Conservation (phyloP, 352 stramenopile genomes). For the Globisporangium nagaii region DNA sequence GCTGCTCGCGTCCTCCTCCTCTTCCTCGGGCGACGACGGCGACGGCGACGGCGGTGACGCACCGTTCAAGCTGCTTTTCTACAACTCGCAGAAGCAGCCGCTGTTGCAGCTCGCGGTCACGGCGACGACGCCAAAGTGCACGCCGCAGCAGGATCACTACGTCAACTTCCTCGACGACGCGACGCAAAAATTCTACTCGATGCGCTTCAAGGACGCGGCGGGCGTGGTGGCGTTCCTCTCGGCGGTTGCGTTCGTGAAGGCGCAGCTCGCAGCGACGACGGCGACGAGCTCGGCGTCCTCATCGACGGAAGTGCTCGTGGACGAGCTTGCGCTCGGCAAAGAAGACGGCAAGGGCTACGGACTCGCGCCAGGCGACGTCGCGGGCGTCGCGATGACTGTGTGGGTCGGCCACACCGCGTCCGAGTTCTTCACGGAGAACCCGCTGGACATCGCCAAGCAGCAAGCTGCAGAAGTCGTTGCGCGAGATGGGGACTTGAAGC, state of each 20-base stretch:
- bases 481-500: slow-evolving; percentile 29
- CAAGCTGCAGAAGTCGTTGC: slow-evolving; percentile 16
- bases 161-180: slow-evolving; percentile 56
- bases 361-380: slow-evolving; percentile 37
- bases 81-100: slow-evolving; percentile 66
- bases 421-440: slow-evolving; percentile 50
- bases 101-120: slow-evolving; percentile 40
- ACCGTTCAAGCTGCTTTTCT: slow-evolving; percentile 60
- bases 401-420: slow-evolving; percentile 32
- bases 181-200: slow-evolving; percentile 56
- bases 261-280: slow-evolving; percentile 31
- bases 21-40: background rate
- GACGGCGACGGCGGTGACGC: background rate
- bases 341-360: slow-evolving; percentile 24
- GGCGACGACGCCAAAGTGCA: slow-evolving; percentile 28
- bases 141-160: slow-evolving; percentile 68
- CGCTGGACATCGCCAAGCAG: slow-evolving; percentile 37
- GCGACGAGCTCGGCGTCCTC: background rate
- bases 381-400: slow-evolving; percentile 40
- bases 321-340: slow-evolving; percentile 46
- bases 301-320: slow-evolving; percentile 19
- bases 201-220: slow-evolving; percentile 62
- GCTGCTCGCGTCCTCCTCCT: slow-evolving; percentile 23
- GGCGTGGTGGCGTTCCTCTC: slow-evolving; percentile 34
- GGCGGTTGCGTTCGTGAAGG: slow-evolving; percentile 45